Evolutionary conservation across 129 eudicot genomes (phyloP).

Genomic region (Apium graveolens): DNA sequence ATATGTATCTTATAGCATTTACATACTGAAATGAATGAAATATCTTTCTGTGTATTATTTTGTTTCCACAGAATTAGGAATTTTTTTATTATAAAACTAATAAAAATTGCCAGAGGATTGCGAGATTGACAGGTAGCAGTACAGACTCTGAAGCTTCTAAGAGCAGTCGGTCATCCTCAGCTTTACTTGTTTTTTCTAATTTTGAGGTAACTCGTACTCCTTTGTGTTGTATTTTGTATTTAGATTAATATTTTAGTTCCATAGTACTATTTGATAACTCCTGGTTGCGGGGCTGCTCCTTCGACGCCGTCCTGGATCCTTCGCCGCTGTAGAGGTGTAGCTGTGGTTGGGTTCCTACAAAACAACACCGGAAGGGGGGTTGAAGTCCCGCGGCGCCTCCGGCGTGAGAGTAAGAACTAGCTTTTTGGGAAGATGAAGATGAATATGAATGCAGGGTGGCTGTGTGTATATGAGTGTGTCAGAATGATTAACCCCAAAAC

Average conservation of each 20-base stretch:
- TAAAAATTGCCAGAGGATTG: slow-evolving; percentile 46
- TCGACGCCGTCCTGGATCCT: no score
- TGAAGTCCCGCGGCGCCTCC: no score
- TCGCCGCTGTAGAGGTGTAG: no score
- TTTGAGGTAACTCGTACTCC: slow-evolving; percentile 55
- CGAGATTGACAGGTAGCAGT: slow-evolving; percentile 36
- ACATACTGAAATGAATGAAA: neutral
- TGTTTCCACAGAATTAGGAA: neutral
- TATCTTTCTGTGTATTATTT: neutral
- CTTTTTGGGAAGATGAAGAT: no score
- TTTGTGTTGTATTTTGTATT: neutral
- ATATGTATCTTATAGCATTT: neutral
- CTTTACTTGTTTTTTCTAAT: slow-evolving; percentile 79
- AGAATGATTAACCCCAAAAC: no score
- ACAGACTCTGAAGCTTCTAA: slow-evolving; percentile 59
- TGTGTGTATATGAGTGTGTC: no score
- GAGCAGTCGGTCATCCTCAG: slow-evolving; percentile 45
- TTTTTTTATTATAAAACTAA: neutral
- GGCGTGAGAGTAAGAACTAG: no score
- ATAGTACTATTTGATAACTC: neutral
- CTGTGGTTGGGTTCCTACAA: no score
- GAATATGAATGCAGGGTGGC: no score
- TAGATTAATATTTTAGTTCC: neutral
- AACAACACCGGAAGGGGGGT: no score
- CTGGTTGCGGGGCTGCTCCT: no score